phyloP scores from a whole-genome alignment of 805 yeast genomes.

The Candida silvatica region DNA sequence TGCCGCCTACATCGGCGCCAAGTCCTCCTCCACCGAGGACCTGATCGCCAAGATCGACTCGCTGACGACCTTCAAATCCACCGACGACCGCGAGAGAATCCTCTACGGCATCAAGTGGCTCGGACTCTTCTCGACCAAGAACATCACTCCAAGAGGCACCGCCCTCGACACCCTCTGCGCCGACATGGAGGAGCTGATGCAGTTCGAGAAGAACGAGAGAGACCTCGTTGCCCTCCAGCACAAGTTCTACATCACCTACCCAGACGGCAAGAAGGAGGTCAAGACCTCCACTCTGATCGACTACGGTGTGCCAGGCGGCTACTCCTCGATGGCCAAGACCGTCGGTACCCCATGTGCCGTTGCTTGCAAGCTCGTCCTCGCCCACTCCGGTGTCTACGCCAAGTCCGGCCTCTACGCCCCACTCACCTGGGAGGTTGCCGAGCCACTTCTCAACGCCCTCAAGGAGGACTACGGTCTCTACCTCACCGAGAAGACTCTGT shows the following conservation, averaged over 20 bases:
- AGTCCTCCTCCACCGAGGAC: slow-evolving; percentile 62
- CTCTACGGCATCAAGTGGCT: slow-evolving; percentile 88
- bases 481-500: slow-evolving; percentile 78
- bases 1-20: slow-evolving; percentile 65
- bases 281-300: slow-evolving; percentile 95
- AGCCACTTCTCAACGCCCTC: slow-evolving; percentile 84
- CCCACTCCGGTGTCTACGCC: slow-evolving; percentile 52
- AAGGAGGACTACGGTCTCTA: slow-evolving; percentile 84
- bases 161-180: slow-evolving; percentile 97
- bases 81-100: slow-evolving; percentile 79
- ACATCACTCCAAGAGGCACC: slow-evolving; percentile 83
- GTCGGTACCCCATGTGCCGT: slow-evolving; percentile 99
- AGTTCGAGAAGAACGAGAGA: slow-evolving; percentile 91
- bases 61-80: slow-evolving; percentile 73
- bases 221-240: slow-evolving; percentile 94
- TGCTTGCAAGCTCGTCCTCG: slow-evolving; percentile 78
- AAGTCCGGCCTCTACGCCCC: slow-evolving; percentile 90
- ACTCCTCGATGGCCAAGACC: slow-evolving; percentile 96
- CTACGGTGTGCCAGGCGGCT: slow-evolving; percentile 86
- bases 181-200: slow-evolving; percentile 91
- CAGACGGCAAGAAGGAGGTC: slow-evolving; percentile 81
- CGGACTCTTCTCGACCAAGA: slow-evolving; percentile 74
- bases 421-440: slow-evolving; percentile 80
- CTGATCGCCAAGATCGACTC: slow-evolving; percentile 66
- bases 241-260: slow-evolving; percentile 96